A percentile compares a stretch with the other conserved stretches of the same genome.
Conservation (phyloP, 2,329 filamentous ascomycete genomes). For the Xylaria digitata region DNA sequence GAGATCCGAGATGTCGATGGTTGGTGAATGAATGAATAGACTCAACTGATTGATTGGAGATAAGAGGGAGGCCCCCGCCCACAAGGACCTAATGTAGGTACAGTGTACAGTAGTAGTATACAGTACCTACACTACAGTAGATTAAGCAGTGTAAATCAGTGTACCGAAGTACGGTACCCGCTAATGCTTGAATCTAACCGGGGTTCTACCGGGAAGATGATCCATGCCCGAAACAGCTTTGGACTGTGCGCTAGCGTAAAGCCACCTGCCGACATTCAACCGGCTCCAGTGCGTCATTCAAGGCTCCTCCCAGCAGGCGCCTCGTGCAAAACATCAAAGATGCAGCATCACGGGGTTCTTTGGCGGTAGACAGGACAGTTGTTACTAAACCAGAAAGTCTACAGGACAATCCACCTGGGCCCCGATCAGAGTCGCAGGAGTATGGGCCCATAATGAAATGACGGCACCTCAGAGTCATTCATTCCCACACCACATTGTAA, state of each 20-base stretch:
- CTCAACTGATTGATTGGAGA: too few species aligned
- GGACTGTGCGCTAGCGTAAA: neutral
- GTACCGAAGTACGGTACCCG: neutral
- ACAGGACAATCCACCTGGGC: neutral
- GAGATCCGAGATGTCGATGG: too few species aligned
- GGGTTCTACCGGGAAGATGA: constrained; percentile 4
- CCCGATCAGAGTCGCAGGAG: neutral
- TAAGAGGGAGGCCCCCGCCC: too few species aligned
- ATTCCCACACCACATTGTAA: neutral
- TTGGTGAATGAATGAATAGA: too few species aligned
- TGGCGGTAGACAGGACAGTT: neutral
- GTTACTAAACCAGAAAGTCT: neutral
- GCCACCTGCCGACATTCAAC: constrained; percentile 24
- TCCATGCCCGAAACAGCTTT: neutral
- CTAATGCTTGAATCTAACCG: neutral
- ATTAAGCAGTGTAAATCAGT: too few species aligned
- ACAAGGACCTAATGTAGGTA: too few species aligned
- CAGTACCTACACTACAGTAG: too few species aligned
- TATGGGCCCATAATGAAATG: constrained; percentile 35
- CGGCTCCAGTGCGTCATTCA: constrained; percentile 17
- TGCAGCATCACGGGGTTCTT: neutral
- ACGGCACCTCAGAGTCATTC: constrained; percentile 38
- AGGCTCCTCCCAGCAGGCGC: constrained; percentile 1
- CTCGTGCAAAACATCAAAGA: neutral
- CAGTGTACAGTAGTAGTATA: too few species aligned